phyloP scores from a whole-genome alignment of 192 early-diverging fungal species.

The Martensiomyces pterosporus region DNA sequence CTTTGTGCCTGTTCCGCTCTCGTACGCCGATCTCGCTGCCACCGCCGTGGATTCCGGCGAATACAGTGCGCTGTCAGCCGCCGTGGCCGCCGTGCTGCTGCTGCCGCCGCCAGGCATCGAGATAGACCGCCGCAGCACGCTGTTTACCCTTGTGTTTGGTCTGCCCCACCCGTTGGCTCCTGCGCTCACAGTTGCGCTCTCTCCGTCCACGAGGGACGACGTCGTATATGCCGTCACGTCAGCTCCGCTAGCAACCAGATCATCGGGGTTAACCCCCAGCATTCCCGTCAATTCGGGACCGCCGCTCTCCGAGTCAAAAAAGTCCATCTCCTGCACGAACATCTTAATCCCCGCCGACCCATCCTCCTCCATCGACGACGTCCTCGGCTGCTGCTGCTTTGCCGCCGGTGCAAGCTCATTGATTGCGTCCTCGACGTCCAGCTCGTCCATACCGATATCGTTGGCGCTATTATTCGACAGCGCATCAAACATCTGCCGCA shows the following conservation, averaged over 20 bases:
- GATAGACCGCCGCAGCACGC: conserved; percentile 32
- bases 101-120: conserved; percentile 34
- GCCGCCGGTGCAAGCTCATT: conserved; percentile 28
- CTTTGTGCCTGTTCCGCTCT: conserved; percentile 17
- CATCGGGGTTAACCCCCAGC: conserved; percentile 34
- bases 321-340: conserved; percentile 43
- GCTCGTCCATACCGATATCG: too few species aligned
- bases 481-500: too few species aligned
- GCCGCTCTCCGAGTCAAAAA: conserved; percentile 15
- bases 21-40: conserved; percentile 30
- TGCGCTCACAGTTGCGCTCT: conserved; percentile 8
- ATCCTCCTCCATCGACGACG: neutral
- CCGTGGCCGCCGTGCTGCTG: conserved; percentile 1
- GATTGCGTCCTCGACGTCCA: conserved; percentile 30
- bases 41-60: conserved; percentile 17
- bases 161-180: too few species aligned
- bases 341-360: conserved; percentile 9
- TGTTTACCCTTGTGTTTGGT: conserved; percentile 15
- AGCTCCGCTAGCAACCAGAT: conserved; percentile 3
- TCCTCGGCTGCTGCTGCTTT: conserved; percentile 1
- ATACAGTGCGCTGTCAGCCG: conserved; percentile 1
- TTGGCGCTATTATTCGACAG: too few species aligned
- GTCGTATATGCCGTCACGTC: too few species aligned
- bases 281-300: conserved; percentile 44
- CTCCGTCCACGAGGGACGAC: too few species aligned